Evolutionary conservation across 352 stramenopile species (phyloP).

Genomic region (Pythium apleroticum): DNA sequence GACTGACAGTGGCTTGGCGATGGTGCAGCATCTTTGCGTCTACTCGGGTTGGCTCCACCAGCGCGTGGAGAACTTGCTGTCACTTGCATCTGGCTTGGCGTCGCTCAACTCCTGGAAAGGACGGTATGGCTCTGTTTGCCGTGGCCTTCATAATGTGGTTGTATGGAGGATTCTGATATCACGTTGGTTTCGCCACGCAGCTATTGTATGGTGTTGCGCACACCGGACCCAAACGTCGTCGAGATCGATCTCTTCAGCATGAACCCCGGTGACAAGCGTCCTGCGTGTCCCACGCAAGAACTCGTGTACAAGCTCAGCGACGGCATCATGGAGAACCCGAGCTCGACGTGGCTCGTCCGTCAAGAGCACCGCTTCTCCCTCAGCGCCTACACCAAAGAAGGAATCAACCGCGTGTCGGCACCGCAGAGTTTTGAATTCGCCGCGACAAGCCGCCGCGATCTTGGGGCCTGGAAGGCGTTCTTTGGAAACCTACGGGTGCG

Average conservation of each 20-base stretch:
- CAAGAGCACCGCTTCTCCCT: constrained; percentile 70
- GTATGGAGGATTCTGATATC: background rate
- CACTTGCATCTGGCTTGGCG: constrained; percentile 67
- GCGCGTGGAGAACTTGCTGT: constrained; percentile 79
- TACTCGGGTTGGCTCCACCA: constrained; percentile 85
- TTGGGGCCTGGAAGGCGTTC: constrained; percentile 74
- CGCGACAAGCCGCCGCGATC: constrained; percentile 49
- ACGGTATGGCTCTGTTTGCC: constrained; percentile 43
- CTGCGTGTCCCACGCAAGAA: constrained; percentile 59
- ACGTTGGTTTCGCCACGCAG: constrained; percentile 29
- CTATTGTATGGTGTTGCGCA: constrained; percentile 76
- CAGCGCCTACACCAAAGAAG: constrained; percentile 57
- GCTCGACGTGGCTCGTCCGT: constrained; percentile 66
- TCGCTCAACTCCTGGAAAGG: constrained; percentile 83
- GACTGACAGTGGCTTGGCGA: background rate
- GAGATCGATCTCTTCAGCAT: constrained; percentile 86
- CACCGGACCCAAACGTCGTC: constrained; percentile 46
- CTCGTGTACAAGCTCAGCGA: constrained; percentile 63
- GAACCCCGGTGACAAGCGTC: constrained; percentile 68
- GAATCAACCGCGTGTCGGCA: constrained; percentile 60
- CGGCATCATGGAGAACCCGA: constrained; percentile 52
- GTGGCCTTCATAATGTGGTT: background rate
- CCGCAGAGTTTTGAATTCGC: constrained; percentile 69
- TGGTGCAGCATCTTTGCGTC: constrained; percentile 65
- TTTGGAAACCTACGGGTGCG: constrained; percentile 53